A percentile compares a stretch with the other conserved stretches of the same genome.
phyloP scores from a whole-genome alignment of 495 filamentous ascomycete species.

The Aspergillus bridgeri region DNA sequence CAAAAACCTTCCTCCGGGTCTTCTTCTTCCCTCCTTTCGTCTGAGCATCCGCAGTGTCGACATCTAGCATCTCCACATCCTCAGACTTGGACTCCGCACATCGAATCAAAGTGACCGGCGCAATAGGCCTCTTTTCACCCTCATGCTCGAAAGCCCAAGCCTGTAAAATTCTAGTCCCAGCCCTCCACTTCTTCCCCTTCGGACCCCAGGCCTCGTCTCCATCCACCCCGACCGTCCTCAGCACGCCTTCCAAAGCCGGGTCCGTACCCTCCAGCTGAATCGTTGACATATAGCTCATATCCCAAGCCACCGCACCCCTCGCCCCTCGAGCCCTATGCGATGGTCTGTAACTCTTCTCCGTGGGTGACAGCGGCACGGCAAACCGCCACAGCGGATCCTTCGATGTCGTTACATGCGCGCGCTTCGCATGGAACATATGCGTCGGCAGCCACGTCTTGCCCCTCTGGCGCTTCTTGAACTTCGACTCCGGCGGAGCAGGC shows the following conservation, averaged over 20 bases:
- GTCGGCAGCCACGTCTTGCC: constrained; percentile 94
- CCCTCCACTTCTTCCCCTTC: constrained; percentile 69
- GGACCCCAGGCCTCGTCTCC: constrained; percentile 56
- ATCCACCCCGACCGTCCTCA: constrained; percentile 57
- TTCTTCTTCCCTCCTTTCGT: constrained; percentile 32
- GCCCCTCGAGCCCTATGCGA: constrained; percentile 78
- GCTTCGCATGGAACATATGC: constrained; percentile 89
- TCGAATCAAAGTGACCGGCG: constrained; percentile 78
- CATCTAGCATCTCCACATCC: constrained; percentile 36
- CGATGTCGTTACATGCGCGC: constrained; percentile 79
- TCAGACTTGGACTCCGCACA: constrained; percentile 26
- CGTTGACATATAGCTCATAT: constrained; percentile 92
- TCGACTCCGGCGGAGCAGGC: constrained; percentile 61
- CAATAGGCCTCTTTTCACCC: constrained; percentile 55
- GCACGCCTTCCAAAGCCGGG: constrained; percentile 56
- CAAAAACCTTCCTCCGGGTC: constrained; percentile 57
- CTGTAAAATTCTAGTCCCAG: constrained; percentile 65
- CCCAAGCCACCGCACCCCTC: constrained; percentile 74
- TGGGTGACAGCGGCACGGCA: constrained; percentile 76
- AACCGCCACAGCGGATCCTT: constrained; percentile 85
- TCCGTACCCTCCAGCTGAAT: constrained; percentile 71
- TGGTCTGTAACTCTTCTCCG: constrained; percentile 81
- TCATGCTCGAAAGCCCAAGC: constrained; percentile 62
- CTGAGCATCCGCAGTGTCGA: constrained; percentile 20
- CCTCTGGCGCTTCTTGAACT: constrained; percentile 79